These are phyloP conservation scores for Aspergillus incahuasiensis DNA, from an alignment of 495 filamentous ascomycete genomes.

Conservation along the genomic window DNA sequence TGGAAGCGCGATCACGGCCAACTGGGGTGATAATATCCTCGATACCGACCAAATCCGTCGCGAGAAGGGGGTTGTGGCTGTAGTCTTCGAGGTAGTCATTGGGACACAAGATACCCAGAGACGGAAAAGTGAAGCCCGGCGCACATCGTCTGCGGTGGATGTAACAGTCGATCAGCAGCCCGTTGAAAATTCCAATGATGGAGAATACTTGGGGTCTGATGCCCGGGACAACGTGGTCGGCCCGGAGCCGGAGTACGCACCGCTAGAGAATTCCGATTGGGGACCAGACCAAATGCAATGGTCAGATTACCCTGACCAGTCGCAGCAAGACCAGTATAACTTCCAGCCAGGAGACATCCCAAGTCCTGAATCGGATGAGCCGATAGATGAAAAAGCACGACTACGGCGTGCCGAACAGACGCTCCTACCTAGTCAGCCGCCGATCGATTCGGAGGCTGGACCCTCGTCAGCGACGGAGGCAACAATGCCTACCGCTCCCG, in stretches of 20 bases:
- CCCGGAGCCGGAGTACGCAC: conserved; percentile 26
- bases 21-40: conserved; percentile 73
- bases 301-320: conserved; percentile 27
- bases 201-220: conserved; percentile 27
- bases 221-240: conserved; percentile 21
- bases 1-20: conserved; percentile 36
- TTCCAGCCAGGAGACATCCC: conserved; percentile 37
- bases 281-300: conserved; percentile 26
- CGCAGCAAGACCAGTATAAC: conserved; percentile 22
- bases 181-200: conserved; percentile 21
- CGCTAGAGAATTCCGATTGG: conserved; percentile 37
- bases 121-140: conserved; percentile 41
- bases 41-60: conserved; percentile 83
- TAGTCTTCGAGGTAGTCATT: conserved; percentile 79
- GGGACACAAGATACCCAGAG: conserved; percentile 77
- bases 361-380: conserved; percentile 53
- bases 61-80: conserved; percentile 81
- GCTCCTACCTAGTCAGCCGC: conserved; percentile 67
- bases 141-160: conserved; percentile 22
- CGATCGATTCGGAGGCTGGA: conserved; percentile 43
- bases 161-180: conserved; percentile 17
- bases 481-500: conserved; percentile 31
- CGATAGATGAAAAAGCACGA: conserved; percentile 64
- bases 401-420: conserved; percentile 62
- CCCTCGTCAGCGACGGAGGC: conserved; percentile 30